Evolutionary conservation across 495 filamentous ascomycete genomes (phyloP).

Genomic region (Penicillium coffeae): DNA sequence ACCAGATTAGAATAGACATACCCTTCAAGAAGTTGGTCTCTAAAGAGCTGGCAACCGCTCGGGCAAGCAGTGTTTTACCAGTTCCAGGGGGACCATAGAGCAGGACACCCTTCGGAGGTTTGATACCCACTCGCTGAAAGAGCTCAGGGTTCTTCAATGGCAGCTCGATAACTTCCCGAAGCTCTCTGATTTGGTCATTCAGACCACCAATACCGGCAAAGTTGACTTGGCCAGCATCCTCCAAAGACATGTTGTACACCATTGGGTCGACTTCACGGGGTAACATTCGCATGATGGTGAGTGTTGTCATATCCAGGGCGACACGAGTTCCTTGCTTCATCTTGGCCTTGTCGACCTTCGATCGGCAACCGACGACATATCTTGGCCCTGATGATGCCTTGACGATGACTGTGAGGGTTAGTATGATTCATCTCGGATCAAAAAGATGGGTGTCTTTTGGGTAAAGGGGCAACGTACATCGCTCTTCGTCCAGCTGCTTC

Average conservation of each 20-base stretch:
- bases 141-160: conserved; percentile 98
- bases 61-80: conserved; percentile 91
- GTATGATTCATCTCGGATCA: conserved; percentile 8
- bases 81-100: conserved; percentile 98
- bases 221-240: conserved; percentile 96
- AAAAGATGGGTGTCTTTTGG: background rate
- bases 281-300: conserved; percentile 99
- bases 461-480: conserved; percentile 58
- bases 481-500: conserved; percentile 97
- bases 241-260: conserved; percentile 99
- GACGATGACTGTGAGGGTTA: conserved; percentile 53
- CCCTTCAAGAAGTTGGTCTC: conserved; percentile 99
- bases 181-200: conserved; percentile 97
- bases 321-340: conserved; percentile 98
- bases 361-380: conserved; percentile 97
- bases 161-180: conserved; percentile 96
- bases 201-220: conserved; percentile 98
- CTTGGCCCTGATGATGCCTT: conserved; percentile 96
- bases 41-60: conserved; percentile 93
- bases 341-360: conserved; percentile 94
- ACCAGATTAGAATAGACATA: conserved; percentile 31
- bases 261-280: conserved; percentile 97
- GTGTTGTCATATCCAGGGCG: conserved; percentile 98
- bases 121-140: conserved; percentile 95
- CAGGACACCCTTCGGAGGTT: conserved; percentile 96